Percentiles rank a stretch among this genome's conserved stretches.
phyloP scores from a whole-genome alignment of 768 basidiomycete species.

The Fomitopsis pulvina region DNA sequence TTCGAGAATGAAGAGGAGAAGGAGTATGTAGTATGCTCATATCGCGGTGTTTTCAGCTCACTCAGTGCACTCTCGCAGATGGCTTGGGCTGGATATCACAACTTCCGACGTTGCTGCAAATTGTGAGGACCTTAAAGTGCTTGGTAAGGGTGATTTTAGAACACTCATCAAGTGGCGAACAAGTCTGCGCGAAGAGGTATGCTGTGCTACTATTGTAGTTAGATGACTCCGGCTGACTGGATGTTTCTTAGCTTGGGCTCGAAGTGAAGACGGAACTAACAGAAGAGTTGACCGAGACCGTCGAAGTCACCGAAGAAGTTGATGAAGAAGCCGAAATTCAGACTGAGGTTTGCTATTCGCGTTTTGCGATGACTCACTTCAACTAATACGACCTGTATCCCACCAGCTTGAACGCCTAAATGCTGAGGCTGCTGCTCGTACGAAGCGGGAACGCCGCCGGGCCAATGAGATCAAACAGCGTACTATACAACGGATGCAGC shows the following conservation, averaged over 20 bases:
- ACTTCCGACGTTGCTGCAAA: slow-evolving; percentile 77
- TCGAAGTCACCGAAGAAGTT: slow-evolving; percentile 57
- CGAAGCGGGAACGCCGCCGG: slow-evolving; percentile 75
- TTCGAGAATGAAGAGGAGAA: slow-evolving; percentile 85
- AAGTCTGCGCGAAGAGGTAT: slow-evolving; percentile 84
- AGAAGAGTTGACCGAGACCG: slow-evolving; percentile 70
- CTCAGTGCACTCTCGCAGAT: slow-evolving; percentile 35
- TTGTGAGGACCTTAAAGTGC: slow-evolving; percentile 88
- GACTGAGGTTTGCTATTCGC: slow-evolving; percentile 58
- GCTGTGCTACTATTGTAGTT: slow-evolving; percentile 28
- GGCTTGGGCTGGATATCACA: slow-evolving; percentile 67
- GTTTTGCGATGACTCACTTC: slow-evolving; percentile 1
- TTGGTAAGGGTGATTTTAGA: slow-evolving; percentile 98
- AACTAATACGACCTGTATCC: neutral
- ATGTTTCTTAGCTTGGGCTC: slow-evolving; percentile 57
- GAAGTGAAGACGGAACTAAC: slow-evolving; percentile 72
- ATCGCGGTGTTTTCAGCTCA: no score
- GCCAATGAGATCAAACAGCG: slow-evolving; percentile 85
- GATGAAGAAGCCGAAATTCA: slow-evolving; percentile 89
- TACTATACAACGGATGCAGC: slow-evolving; percentile 90
- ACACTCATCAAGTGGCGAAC: slow-evolving; percentile 85
- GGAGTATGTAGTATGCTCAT: slow-evolving; percentile 43
- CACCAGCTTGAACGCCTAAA: slow-evolving; percentile 78
- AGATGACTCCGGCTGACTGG: neutral
- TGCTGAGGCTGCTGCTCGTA: slow-evolving; percentile 61